Evolutionary conservation across 148 eudicot genomes (phyloP), one percentile per base, ranked within the genome.

Genomic region (Drosera capensis): DNA sequence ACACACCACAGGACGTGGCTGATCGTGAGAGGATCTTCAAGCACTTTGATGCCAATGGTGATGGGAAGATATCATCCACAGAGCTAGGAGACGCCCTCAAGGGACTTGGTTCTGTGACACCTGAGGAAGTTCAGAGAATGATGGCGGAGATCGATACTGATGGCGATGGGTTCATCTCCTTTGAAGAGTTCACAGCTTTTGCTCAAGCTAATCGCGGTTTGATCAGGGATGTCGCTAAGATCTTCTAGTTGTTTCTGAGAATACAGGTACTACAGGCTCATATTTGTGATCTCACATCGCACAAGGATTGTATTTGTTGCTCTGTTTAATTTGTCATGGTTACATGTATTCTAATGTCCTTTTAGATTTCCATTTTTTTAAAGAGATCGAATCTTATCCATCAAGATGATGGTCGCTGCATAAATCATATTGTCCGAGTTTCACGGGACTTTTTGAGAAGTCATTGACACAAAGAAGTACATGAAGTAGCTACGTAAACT

Each of bases 1-100:
- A 70, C 34, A 60, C 70, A 56, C 68, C 75, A 31, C 74, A 74
- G 37, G 90, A 80, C 40, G 14, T 62, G 15, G 75, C 71, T n/a
- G 79, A 79, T n/a, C 62, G 79, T 4, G 96, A 86, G 70, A 58
- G 70, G 31, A 78, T 86, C 37, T 86, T 86, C 71, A 78, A 75
- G 59, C 76, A 56, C 0, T 78, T 78, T 25, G 93, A 81, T 54
- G 58, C 74, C 20, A 80, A 80, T 42, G 95, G 95, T 1, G 95
- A 86, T 30, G 93, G 95, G 9, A 71, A 81, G 36, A 78, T 86
- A 30, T 86, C 93, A 1, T 41, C 93, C 0, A 0, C 70, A 0
- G 96, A 86, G 79, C 96, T 86, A 0, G 96, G 77, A 3, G 96
- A 81, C 0, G 68, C 84, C n/a, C 70, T 86, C 45, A 73, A 78